Base-by-base conservation (phyloP, 257 asterid genomes). In the Solanum rostratum region DNA sequence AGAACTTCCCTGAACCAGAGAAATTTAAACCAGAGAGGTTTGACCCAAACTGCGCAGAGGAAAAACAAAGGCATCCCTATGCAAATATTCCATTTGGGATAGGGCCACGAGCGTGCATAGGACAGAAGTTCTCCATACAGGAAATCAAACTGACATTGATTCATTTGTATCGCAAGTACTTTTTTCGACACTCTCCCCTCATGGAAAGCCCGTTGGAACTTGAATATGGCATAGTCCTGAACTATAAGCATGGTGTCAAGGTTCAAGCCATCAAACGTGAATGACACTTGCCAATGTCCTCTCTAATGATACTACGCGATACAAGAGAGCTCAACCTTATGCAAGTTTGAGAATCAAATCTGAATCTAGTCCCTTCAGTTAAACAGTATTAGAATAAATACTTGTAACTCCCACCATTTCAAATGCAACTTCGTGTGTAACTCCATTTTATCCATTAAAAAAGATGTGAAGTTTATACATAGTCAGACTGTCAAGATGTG, bases 61-160 rank as follows among this genome's bases (percentile, higher is more conserved):
- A 93, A 83, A 95, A 91, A 79, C 86, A 80, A 81, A 95, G 99
- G 88, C 99, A 95, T 82, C 97, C 97, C 20, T 95, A 97, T 70
- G 98, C 99, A 62, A 81, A 92, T 89, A 97, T 94, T 76, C 99
- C 99, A 8, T 97, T 97, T 24, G 99, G 99, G 63, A 88, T 97
- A 24, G 98, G 99, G 7, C 99, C 99, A 18, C 92, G 99, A 7
- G 94, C 94, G 7, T 97, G 99, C 92, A 91, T 97, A 11, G 98
- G 98, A 19, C 96, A 92, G 88, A 97, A 93, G 82, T 97, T 97
- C 91, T 90, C 99, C 74, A 63, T 94, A 52, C 99, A 93, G 85
- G 99, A 97, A 84, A 41, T 97, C 41, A 95, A 95, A 81, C 97
- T 97, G 19, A 86, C 98, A 0, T 46, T 93, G 79, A 92, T 97